A percentile compares a stretch with the other conserved stretches of the same genome.
Conservation (phyloP, 2,329 filamentous ascomycete species). For the Sporothrix protearum region DNA sequence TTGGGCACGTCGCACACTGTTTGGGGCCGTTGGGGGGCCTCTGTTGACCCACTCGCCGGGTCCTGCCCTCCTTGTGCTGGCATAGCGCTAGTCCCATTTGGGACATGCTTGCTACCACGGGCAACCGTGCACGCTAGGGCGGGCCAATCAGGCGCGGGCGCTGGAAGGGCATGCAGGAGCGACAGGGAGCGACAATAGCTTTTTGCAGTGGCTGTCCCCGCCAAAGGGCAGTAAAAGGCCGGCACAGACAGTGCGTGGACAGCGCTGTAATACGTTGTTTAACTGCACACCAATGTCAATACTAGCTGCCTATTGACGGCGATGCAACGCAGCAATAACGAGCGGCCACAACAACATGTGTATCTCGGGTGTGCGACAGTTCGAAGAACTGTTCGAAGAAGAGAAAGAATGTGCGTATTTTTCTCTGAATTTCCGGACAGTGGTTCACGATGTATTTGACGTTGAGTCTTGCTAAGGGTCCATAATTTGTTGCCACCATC, state of each 20-base stretch:
- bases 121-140: constrained; percentile 30
- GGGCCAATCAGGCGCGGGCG: constrained; percentile 21
- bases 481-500: not conserved
- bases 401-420: not conserved
- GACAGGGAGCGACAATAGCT: not conserved
- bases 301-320: not conserved
- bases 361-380: not conserved
- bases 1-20: not conserved
- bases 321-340: constrained; percentile 1
- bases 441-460: not conserved
- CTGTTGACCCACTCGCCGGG: not conserved
- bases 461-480: no score
- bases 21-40: not conserved
- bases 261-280: not conserved
- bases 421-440: not conserved
- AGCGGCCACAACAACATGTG: not conserved
- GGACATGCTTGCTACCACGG: constrained; percentile 28
- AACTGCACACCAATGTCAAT: not conserved
- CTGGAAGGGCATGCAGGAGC: not conserved
- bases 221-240: not conserved
- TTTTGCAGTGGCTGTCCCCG: not conserved
- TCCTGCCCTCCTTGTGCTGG: constrained; percentile 28
- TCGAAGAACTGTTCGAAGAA: not conserved
- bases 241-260: not conserved
- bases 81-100: constrained; percentile 28